Base-by-base conservation (phyloP, 805 yeast species). In the Peterozyma xylosa region DNA sequence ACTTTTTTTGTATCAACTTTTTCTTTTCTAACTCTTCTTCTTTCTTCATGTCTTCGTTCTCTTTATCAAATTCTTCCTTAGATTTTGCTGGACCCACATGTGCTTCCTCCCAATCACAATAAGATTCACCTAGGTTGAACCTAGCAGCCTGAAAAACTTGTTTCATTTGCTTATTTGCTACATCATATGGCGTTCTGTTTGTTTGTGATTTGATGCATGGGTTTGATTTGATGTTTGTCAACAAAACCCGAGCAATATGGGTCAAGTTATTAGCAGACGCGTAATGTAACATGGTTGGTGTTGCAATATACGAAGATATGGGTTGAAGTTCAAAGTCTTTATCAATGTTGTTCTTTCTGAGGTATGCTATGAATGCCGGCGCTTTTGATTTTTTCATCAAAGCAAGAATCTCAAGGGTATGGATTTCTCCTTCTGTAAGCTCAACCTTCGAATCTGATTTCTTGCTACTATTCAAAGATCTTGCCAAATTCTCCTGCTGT, bases 261-360 rank as follows among this genome's bases (percentile, higher is more conserved):
- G 71, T 70, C 17, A 80, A 65, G 3, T 86, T 86, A 45, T 79
- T 68, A 9, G 79, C 69, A 0, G 96, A 65, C 0, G 96, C 91
- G 57, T 69, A 87, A 56, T 89, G 96, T 30, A 93, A 64, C 45
- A 86, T 59, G 0, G 95, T 86, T 3, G 97, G 96, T 0, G 80
- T 69, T 11, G 68, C 63, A 10, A 58, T 52, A 53, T 73, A 82
- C 44, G 72, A 75, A 0, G 64, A 49, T 9, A 57, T 60, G 0
- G 96, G 96, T 33, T 70, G 60, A 5, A 91, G 59, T 15, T 38
- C 39, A 48, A 79, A 76, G 48, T 86, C 71, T 7, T 73, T 68
- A 37, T 70, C 65, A 1, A 86, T 58, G 1, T 72, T 70, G 52
- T 86, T 70, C 48, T 78, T 76, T 46, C 71, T 73, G 42, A 90